Conservation (phyloP, 108 stramenopile species). For the Fragilaria crotonensis region DNA sequence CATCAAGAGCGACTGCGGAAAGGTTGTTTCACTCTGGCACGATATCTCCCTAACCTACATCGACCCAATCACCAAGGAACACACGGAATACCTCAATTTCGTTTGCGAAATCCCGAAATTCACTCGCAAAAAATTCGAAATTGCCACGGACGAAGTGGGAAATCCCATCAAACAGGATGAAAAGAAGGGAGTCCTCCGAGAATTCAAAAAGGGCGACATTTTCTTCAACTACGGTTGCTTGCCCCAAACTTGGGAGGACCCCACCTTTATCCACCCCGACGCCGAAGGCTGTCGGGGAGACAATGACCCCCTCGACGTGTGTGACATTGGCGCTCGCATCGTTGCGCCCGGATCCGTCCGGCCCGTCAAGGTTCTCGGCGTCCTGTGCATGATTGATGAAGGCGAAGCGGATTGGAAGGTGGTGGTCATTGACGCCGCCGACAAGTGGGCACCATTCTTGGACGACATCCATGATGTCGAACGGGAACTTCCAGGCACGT, state of each 20-base stretch:
- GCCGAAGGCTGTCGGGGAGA: constrained; percentile 86
- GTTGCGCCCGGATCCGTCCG: constrained; percentile 73
- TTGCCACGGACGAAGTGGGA: constrained; percentile 90
- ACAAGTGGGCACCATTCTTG: constrained; percentile 93
- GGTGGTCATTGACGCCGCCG: constrained; percentile 88
- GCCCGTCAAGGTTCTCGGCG: constrained; percentile 94
- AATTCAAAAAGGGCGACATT: constrained; percentile 91
- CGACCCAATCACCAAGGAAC: constrained; percentile 51
- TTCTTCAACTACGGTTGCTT: constrained; percentile 99
- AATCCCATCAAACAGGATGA: constrained; percentile 97
- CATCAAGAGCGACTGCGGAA: constrained; percentile 43
- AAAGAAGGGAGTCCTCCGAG: constrained; percentile 90
- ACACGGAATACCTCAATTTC: constrained; percentile 82
- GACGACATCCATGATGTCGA: constrained; percentile 97
- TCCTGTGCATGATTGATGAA: constrained; percentile 97
- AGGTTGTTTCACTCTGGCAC: constrained; percentile 85
- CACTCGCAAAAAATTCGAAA: constrained; percentile 92
- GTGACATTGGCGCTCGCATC: constrained; percentile 80
- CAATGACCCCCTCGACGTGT: constrained; percentile 95
- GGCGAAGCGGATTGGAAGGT: constrained; percentile 99
- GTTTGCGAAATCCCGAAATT: constrained; percentile 97
- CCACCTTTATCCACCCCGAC: constrained; percentile 89
- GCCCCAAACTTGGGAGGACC: constrained; percentile 98
- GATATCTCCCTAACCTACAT: constrained; percentile 76
- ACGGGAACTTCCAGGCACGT: constrained; percentile 81